Evolutionary conservation across 441 rosid species (phyloP).

Genomic region (Capsella rubella): DNA sequence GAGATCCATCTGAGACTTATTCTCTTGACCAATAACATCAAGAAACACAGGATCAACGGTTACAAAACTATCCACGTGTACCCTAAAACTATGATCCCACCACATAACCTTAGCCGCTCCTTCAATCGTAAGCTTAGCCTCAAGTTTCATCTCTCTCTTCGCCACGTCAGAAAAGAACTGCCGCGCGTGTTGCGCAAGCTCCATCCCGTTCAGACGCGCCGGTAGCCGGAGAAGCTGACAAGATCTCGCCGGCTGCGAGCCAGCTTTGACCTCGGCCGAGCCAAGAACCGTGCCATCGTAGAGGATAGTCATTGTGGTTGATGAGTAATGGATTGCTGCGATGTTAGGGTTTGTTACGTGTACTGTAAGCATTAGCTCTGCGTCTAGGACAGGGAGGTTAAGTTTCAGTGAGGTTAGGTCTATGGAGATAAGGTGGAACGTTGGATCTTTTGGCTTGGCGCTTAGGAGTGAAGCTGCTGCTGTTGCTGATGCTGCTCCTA

Average conservation of each 20-base stretch:
- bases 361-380: constrained; percentile 77
- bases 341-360: constrained; percentile 86
- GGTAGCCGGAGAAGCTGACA: constrained; percentile 68
- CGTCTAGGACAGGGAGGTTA: constrained; percentile 74
- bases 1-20: constrained; percentile 60
- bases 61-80: constrained; percentile 78
- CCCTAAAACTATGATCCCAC: constrained; percentile 81
- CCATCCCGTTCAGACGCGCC: constrained; percentile 73
- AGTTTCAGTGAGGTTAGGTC: constrained; percentile 77
- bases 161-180: constrained; percentile 75
- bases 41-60: constrained; percentile 87
- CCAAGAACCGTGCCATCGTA: constrained; percentile 87
- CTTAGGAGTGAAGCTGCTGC: constrained; percentile 53
- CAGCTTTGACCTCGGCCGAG: constrained; percentile 71
- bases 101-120: constrained; percentile 79
- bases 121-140: constrained; percentile 64
- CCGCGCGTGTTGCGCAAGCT: constrained; percentile 79
- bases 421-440: constrained; percentile 80
- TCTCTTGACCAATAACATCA: constrained; percentile 82
- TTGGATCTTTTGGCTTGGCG: constrained; percentile 81
- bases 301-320: constrained; percentile 79
- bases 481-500: constrained; percentile 72
- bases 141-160: constrained; percentile 73
- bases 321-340: constrained; percentile 65
- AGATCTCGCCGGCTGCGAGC: constrained; percentile 68